Conservation (phyloP, 2,329 filamentous ascomycete species). For the Cercospora zeae-maydis region DNA sequence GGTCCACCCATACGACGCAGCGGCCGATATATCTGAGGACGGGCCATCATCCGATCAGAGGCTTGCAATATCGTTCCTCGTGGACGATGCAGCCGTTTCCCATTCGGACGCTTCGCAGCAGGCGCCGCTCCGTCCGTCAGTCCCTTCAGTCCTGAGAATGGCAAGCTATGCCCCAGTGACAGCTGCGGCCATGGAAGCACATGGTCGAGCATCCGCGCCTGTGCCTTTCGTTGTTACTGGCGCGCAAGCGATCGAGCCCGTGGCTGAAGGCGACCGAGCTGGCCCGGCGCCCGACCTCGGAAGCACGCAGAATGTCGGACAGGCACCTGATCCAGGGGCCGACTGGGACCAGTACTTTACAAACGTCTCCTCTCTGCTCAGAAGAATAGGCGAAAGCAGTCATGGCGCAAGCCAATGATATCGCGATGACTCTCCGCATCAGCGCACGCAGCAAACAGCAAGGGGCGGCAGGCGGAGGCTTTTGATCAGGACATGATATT, state of each 20-base stretch:
- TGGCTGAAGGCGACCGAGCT: not conserved
- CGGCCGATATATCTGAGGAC: not conserved
- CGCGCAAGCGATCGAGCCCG: not conserved
- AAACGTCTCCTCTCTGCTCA: constrained; percentile 1
- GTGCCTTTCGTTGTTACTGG: not conserved
- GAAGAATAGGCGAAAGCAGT: not conserved
- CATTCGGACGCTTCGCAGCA: no score
- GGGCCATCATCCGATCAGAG: not conserved
- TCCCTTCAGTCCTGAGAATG: not conserved
- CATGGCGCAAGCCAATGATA: not conserved
- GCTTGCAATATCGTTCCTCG: not conserved
- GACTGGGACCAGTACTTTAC: constrained; percentile 2
- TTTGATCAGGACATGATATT: no score
- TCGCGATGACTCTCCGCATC: not conserved
- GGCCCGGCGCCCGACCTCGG: not conserved
- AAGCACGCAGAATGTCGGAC: not conserved
- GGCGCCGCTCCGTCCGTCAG: not conserved
- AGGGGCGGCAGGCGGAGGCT: not conserved
- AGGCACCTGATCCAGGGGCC: not conserved
- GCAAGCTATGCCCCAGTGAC: not conserved
- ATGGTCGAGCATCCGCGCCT: not conserved
- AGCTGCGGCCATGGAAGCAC: not conserved
- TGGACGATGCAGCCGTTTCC: not conserved
- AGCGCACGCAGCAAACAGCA: not conserved
- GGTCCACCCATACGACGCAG: not conserved